phyloP scores from a whole-genome alignment of 176 grass and related monocot species.

The Neostapfia colusana region DNA sequence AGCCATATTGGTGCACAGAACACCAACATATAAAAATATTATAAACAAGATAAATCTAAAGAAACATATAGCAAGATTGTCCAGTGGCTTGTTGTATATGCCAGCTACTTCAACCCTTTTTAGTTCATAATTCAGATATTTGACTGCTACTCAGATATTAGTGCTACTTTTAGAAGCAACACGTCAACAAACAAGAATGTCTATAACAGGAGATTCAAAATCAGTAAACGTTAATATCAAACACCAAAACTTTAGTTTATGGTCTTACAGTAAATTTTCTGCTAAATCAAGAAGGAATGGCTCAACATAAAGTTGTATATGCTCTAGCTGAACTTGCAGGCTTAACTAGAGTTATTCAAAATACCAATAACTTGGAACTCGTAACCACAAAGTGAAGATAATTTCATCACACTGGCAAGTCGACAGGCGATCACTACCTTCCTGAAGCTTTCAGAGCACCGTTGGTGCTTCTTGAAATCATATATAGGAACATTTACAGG shows the following conservation, averaged over 20 bases:
- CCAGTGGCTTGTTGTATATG: background rate
- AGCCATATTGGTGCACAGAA: background rate
- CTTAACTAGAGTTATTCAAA: slow-evolving; percentile 32
- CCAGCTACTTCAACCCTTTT: background rate
- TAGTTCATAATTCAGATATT: slow-evolving; percentile 16
- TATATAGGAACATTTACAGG: slow-evolving; percentile 96
- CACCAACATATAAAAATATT: background rate
- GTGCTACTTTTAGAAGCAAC: background rate
- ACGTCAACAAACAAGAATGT: no score
- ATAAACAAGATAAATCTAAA: background rate
- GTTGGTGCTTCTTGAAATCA: slow-evolving; percentile 88
- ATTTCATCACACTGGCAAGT: slow-evolving; percentile 1
- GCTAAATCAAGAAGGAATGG: background rate
- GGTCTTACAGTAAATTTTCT: background rate
- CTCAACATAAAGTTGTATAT: background rate
- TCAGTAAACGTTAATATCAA: no score
- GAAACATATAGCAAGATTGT: slow-evolving; percentile 2
- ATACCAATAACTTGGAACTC: background rate
- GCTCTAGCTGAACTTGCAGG: background rate
- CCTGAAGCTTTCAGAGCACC: slow-evolving; percentile 73
- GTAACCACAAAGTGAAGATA: background rate
- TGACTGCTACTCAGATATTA: slow-evolving; percentile 1
- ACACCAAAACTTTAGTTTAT: no score
- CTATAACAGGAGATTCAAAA: no score
- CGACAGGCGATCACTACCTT: slow-evolving; percentile 56